Base-by-base conservation (phyloP, 2,329 filamentous ascomycete species). In the Penicillium sp. region DNA sequence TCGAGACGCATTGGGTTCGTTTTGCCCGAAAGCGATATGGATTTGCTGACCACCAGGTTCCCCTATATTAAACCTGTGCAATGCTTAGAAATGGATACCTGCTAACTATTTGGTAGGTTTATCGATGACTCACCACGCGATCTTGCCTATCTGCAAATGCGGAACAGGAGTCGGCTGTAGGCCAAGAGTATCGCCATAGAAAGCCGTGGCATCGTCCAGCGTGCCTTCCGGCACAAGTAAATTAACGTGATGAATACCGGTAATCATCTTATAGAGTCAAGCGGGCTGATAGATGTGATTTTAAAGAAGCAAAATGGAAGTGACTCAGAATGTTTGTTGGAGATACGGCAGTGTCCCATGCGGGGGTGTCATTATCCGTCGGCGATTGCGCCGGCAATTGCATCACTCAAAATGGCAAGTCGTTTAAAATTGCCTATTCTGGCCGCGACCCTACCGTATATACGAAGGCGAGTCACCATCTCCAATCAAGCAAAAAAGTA, bases 131-230 rank as follows among this genome's bases (percentile, higher is more conserved):
- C 69, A 84, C 83, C 84, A 87, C 8, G 79, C 77, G 1, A 86
- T 70, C 1, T 70, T 76, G 14, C 74, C 77, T 52, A 71, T 74
- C 62, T 85, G 82, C 1, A 78, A 65, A 2, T 70, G 68, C 0
- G 84, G 84, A 0, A 86, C 83, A 1, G 79, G 66, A 3, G 78
- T 73, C 1, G 78, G 68, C 4, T 70, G 77, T 5, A 87, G 74
- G 12, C 82, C 83, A 0, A 87, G 74, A 0, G 83, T 86, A 1
- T 68, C 65, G 55, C 70, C 76, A 68, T 85, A 86, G 70, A 86
- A 86, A 9, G 73, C 73, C 20, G 74, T 69, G 2, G 83, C 83
- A 11, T 74, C 71, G 20, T 74, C 70, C 30, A 85, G 74, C 0
- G 81, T 83, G 56, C 75, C 79, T 0, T 66, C 65, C 0, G 82